phyloP scores from a whole-genome alignment of 1,284 basidiomycete genomes.

The Singerocomus inundabilis region DNA sequence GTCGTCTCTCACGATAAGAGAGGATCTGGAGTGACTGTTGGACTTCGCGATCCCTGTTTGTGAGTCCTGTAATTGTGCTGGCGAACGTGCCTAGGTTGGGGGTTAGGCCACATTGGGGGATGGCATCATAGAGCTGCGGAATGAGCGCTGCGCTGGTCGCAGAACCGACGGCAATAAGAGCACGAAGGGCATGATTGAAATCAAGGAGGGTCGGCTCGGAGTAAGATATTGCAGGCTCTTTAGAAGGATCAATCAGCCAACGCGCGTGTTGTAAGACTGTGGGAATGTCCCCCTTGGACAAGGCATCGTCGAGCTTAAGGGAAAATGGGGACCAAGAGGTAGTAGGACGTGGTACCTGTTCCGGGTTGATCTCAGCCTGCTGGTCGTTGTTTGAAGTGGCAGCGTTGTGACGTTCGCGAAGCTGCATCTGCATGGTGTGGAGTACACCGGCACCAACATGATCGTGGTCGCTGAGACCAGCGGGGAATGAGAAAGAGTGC shows the following conservation, averaged over 20 bases:
- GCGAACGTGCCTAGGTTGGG: constrained; percentile 72
- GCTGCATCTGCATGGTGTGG: constrained; percentile 57
- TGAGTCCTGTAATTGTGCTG: constrained; percentile 68
- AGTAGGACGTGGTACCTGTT: constrained; percentile 21
- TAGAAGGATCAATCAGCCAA: constrained; percentile 24
- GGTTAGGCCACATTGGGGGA: constrained; percentile 63
- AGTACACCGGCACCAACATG: constrained; percentile 51
- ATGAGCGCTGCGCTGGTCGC: constrained; percentile 59
- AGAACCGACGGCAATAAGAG: constrained; percentile 45
- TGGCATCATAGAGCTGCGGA: constrained; percentile 73
- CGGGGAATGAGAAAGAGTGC: constrained; percentile 52
- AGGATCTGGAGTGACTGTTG: constrained; percentile 45
- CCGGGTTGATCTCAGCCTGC: constrained; percentile 6
- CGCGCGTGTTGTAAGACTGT: constrained; percentile 20
- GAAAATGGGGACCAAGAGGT: constrained; percentile 35
- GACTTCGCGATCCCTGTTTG: constrained; percentile 73
- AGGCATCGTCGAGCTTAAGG: constrained; percentile 19
- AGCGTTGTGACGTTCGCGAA: constrained; percentile 55
- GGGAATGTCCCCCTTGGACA: constrained; percentile 13
- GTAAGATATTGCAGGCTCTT: constrained; percentile 15
- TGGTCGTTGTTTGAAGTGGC: constrained; percentile 23
- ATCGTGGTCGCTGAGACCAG: constrained; percentile 32
- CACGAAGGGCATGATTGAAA: constrained; percentile 65
- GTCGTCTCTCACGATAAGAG: constrained; percentile 43
- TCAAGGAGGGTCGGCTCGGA: constrained; percentile 38